Evolutionary conservation across 2,329 filamentous ascomycete species (phyloP).

Genomic region (Hypoxylon sp.): DNA sequence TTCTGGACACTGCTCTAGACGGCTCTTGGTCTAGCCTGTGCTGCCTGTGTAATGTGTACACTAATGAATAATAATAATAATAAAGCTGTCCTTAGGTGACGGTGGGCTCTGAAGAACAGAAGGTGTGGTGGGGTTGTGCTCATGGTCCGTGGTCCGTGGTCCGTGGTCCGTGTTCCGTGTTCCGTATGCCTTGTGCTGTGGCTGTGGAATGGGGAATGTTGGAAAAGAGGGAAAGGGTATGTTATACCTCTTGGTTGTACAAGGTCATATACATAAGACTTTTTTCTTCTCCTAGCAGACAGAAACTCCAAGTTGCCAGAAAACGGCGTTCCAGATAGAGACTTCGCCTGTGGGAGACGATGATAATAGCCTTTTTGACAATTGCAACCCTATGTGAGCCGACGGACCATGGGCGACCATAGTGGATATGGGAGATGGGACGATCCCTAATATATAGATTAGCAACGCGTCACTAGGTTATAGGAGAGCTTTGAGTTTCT

Average conservation of each 20-base stretch:
- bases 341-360: constrained; percentile 34
- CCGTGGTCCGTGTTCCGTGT: constrained; percentile 28
- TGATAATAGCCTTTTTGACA: constrained; percentile 45
- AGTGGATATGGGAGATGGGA: constrained; percentile 38
- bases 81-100: constrained; percentile 35
- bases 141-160: constrained; percentile 28
- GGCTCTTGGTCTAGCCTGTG: constrained; percentile 41
- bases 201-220: constrained; percentile 17
- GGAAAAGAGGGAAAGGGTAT: constrained; percentile 5
- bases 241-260: constrained; percentile 37
- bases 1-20: constrained; percentile 31
- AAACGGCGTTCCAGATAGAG: constrained; percentile 36
- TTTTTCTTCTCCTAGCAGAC: not conserved
- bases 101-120: constrained; percentile 36
- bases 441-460: constrained; percentile 44
- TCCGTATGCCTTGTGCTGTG: constrained; percentile 22
- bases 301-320: constrained; percentile 21
- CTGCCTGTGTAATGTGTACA: too few species aligned
- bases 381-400: constrained; percentile 41
- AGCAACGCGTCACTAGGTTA: constrained; percentile 43
- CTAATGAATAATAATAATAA: constrained; percentile 35
- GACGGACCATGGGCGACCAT: constrained; percentile 33
- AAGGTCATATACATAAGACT: constrained; percentile 11
- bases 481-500: constrained; percentile 37
- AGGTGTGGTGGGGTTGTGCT: constrained; percentile 41